Base-by-base conservation (phyloP, 495 filamentous ascomycete species). In the Lasiosphaeris hirsuta region DNA sequence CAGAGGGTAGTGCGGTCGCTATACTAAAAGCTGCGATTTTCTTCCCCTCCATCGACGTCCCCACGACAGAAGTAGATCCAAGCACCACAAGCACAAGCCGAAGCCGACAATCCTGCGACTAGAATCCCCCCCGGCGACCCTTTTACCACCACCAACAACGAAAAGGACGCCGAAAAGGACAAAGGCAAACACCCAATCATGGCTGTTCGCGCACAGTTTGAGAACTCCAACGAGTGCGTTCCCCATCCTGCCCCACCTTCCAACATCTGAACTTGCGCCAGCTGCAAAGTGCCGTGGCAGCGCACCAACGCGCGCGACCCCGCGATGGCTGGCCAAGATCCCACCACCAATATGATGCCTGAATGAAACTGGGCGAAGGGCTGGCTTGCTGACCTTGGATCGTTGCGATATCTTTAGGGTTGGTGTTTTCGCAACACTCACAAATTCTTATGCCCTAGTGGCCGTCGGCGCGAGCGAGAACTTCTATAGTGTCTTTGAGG, bases 401-500 rank as follows among this genome's bases (percentile, higher is more conserved):
- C 23, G 2, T 2, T 30, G 5, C 23, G 23, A 30, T 5, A 17
- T 44, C 54, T n/a, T 38, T 54, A 97, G 93, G 73, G 91, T 98
- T 68, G 94, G 94, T 72, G 95, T 97, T 62, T 98, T 98, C 70
- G 75, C 91, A 44, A 96, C 90, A 58, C 85, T 98, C 65, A 98
- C 94, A 61, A 98, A 98, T 73, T 91, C 91, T 50, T 98, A 94
- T 72, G 88, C 90, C 58, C 76, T 98, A 61, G 90, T 96, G 60
- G 93, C 94, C 51, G 82, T 96, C 53, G 95, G 94, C 65, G 92
- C 89, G 46, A 96, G 90, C 61, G 93, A 97, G 83, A 97, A 97
- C 79, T 98, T 98, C 75, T 98, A 97, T 83, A 81, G 80, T 79
- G 81, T 97, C 63, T 98, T 98, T 79, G 95, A 98, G 78, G 85